phyloP scores from a whole-genome alignment of 257 asterid genomes.

The Ilex aquifolium region DNA sequence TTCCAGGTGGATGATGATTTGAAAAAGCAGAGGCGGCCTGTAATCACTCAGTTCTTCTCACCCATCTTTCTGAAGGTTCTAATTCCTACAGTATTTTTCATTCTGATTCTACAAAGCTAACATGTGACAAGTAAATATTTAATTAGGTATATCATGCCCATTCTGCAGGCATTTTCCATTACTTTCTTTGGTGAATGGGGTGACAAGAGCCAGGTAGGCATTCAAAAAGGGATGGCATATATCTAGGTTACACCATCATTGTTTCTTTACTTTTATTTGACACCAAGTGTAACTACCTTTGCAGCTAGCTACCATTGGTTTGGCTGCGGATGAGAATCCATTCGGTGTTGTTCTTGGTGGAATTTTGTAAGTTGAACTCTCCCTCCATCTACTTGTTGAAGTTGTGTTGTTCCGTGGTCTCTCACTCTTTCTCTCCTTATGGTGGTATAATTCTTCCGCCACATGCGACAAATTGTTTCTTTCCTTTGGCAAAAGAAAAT shows the following conservation, averaged over 20 bases:
- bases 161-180: constrained; percentile 86
- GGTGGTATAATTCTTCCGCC: no score
- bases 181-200: constrained; percentile 99
- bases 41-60: constrained; percentile 79
- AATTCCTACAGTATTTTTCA: constrained; percentile 7
- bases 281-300: constrained; percentile 9
- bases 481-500: no score
- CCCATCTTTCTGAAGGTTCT: constrained; percentile 87
- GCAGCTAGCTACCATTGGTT: constrained; percentile 96
- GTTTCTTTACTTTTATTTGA: constrained; percentile 12
- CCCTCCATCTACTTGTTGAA: constrained; percentile 1
- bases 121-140: constrained; percentile 11
- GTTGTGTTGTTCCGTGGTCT: no score
- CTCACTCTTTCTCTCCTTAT: no score
- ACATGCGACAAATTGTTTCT: no score
- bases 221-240: neutral
- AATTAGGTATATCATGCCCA: neutral
- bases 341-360: constrained; percentile 99
- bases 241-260: no score
- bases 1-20: constrained; percentile 64
- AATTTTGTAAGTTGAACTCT: constrained; percentile 56
- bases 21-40: constrained; percentile 73
- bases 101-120: constrained; percentile 14
- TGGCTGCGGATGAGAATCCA: constrained; percentile 99
- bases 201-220: constrained; percentile 89